Conservation (phyloP, 495 filamentous ascomycete species). For the Neurospora africana region DNA sequence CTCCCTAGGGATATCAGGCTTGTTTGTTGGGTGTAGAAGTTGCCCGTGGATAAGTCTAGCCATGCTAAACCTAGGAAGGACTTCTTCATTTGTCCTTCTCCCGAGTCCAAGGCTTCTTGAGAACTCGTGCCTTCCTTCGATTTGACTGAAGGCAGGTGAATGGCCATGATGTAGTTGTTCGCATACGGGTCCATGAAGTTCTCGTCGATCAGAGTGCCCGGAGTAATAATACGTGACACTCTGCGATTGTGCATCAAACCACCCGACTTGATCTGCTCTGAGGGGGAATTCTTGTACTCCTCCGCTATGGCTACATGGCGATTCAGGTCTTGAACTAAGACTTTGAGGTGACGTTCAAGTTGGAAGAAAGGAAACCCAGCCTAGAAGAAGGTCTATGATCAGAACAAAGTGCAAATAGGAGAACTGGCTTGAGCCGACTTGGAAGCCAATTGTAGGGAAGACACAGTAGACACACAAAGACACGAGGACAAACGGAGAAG, state of each 20-base stretch:
- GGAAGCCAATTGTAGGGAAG: neutral
- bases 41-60: constrained; percentile 89
- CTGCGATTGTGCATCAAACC: constrained; percentile 72
- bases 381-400: constrained; percentile 28
- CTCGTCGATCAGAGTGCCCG: constrained; percentile 93
- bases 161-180: constrained; percentile 81
- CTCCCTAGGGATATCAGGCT: constrained; percentile 62
- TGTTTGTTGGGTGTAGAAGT: constrained; percentile 81
- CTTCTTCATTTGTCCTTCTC: neutral
- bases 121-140: constrained; percentile 2
- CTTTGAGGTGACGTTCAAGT: constrained; percentile 82
- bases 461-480: neutral
- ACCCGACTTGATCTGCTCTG: constrained; percentile 56
- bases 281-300: constrained; percentile 65
- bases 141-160: constrained; percentile 37
- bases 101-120: neutral
- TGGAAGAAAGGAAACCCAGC: constrained; percentile 92
- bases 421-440: neutral
- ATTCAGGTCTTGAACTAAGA: constrained; percentile 80
- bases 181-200: constrained; percentile 88
- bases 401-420: constrained; percentile 13
- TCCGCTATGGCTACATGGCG: constrained; percentile 90
- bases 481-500: constrained; percentile 6
- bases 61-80: constrained; percentile 69
- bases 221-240: constrained; percentile 80